Evolutionary conservation across 2,329 filamentous ascomycete genomes (phyloP).

Genomic region (Drechslerella stenobrocha): DNA sequence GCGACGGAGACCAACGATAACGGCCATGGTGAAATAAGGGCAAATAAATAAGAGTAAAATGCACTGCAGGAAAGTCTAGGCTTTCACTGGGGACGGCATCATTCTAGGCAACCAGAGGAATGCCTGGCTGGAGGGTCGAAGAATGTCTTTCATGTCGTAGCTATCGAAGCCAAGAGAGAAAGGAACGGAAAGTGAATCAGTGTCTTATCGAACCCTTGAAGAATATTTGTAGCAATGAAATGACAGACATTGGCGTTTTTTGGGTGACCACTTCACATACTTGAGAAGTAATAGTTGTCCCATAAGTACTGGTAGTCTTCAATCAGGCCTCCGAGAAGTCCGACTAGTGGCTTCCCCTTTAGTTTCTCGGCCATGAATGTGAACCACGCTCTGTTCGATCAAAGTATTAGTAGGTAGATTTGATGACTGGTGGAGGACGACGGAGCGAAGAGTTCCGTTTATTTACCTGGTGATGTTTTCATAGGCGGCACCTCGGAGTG

Average conservation of each 20-base stretch:
- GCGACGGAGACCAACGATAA: too few species aligned
- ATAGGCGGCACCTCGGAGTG: slow-evolving; percentile 95
- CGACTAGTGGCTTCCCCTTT: slow-evolving; percentile 71
- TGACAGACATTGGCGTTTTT: slow-evolving; percentile 9
- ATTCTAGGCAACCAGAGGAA: too few species aligned
- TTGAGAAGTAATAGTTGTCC: slow-evolving; percentile 94
- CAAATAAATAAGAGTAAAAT: too few species aligned
- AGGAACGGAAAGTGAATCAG: slow-evolving; percentile 32
- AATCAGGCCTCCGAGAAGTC: slow-evolving; percentile 79
- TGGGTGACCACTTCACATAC: slow-evolving; percentile 42
- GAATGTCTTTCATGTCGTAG: slow-evolving; percentile 32
- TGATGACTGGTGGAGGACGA: slow-evolving; percentile 49
- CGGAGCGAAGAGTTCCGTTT: neutral
- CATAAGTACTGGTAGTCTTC: slow-evolving; percentile 98
- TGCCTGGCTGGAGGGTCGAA: slow-evolving; percentile 27
- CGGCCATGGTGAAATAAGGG: too few species aligned
- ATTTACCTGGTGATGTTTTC: slow-evolving; percentile 76
- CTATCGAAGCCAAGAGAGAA: slow-evolving; percentile 14
- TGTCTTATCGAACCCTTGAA: slow-evolving; percentile 29
- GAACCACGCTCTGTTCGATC: slow-evolving; percentile 60
- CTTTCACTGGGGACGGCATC: too few species aligned
- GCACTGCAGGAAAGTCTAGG: too few species aligned
- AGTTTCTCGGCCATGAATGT: slow-evolving; percentile 73
- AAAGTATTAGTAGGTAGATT: slow-evolving; percentile 51
- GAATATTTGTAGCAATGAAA: slow-evolving; percentile 3